phyloP scores from a whole-genome alignment of 306 rosid genomes.

The Amphicarpaea edgeworthii region DNA sequence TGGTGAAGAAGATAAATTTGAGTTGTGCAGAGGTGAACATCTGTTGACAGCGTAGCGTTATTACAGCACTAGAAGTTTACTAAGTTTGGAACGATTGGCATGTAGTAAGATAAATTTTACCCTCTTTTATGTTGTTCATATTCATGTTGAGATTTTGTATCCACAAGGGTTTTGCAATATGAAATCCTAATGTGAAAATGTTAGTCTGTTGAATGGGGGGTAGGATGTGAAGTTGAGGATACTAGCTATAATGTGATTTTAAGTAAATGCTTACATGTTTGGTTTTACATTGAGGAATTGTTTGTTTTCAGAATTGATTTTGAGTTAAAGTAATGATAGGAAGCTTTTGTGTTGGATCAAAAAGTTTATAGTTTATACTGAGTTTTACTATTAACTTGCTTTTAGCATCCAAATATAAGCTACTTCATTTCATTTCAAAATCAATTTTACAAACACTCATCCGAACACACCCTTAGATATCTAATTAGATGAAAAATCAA shows the following conservation, averaged over 20 bases:
- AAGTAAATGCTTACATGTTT: background rate
- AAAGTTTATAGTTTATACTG: background rate
- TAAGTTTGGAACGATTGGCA: background rate
- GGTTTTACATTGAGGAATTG: background rate
- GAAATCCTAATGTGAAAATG: background rate
- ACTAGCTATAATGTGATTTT: background rate
- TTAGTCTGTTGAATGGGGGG: background rate
- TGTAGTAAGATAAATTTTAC: background rate
- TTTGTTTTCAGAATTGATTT: background rate
- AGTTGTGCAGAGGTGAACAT: background rate
- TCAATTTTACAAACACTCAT: background rate
- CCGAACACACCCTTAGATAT: background rate
- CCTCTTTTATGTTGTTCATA: background rate
- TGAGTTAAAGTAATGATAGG: background rate
- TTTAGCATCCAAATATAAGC: background rate
- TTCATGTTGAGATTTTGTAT: too few relatives aligned
- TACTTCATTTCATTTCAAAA: background rate
- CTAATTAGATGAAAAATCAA: too few relatives aligned
- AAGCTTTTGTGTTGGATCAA: background rate
- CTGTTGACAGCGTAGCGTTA: background rate
- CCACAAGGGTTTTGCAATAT: background rate
- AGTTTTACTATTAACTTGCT: background rate
- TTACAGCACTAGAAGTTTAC: background rate
- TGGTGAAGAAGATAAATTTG: background rate
- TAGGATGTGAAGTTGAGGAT: background rate